Evolutionary conservation across 192 early-diverging fungal species (phyloP).

Genomic region (Anaeromyces robustus): DNA sequence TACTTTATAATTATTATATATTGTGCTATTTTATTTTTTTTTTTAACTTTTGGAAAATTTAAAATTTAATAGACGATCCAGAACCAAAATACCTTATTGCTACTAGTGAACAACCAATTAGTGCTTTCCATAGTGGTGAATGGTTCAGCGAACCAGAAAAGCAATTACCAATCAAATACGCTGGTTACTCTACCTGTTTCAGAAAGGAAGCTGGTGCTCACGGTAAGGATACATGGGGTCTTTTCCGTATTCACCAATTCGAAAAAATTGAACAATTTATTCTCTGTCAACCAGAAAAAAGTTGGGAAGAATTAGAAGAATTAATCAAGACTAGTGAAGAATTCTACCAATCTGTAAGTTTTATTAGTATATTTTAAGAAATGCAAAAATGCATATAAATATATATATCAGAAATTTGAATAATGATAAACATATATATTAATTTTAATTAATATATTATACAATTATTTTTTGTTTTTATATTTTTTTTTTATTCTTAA

Average conservation of each 20-base stretch:
- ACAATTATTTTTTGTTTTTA: too few relatives aligned
- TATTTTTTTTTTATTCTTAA: too few relatives aligned
- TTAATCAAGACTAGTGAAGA: conserved; percentile 85
- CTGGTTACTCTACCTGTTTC: conserved; percentile 97
- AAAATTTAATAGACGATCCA: conserved; percentile 20
- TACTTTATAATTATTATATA: too few relatives aligned
- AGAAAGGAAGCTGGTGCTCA: conserved; percentile 97
- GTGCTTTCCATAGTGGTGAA: conserved; percentile 86
- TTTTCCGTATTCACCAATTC: conserved; percentile 99
- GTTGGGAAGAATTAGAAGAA: conserved; percentile 96
- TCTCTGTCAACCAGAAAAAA: conserved; percentile 88
- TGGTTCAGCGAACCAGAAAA: conserved; percentile 84
- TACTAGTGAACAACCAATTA: conserved; percentile 97
- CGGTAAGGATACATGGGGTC: conserved; percentile 95
- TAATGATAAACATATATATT: too few relatives aligned
- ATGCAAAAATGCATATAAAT: too few relatives aligned
- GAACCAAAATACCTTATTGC: conserved; percentile 93
- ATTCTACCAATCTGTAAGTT: conserved; percentile 64
- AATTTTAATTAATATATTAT: too few relatives aligned
- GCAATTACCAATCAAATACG: conserved; percentile 79
- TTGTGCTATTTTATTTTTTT: too few relatives aligned
- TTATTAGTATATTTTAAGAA: neutral
- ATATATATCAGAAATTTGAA: too few relatives aligned
- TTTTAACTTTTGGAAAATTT: too few relatives aligned
- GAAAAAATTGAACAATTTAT: conserved; percentile 99